Evolutionary conservation across 768 basidiomycete species (phyloP).

Genomic region (Tulasnella sp.): DNA sequence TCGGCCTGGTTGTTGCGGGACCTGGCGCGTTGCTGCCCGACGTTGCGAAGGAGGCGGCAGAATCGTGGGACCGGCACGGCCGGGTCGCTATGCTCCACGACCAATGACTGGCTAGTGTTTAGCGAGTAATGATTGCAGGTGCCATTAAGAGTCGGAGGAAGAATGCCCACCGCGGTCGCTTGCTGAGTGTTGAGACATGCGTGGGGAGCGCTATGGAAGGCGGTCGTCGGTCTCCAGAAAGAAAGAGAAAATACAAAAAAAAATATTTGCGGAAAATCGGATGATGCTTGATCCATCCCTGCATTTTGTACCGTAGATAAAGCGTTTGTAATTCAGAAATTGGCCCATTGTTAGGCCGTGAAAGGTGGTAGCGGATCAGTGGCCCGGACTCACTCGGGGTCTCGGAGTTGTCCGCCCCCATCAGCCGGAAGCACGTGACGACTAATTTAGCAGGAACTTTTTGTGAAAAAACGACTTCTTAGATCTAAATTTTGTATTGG

Average conservation of each 20-base stretch:
- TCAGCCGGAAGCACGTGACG: neutral
- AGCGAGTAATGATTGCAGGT: neutral
- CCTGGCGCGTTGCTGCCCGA: constrained; percentile 3
- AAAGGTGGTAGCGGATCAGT: neutral
- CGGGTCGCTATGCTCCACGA: neutral
- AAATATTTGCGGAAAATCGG: neutral
- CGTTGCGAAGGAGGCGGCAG: neutral
- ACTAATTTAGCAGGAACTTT: neutral
- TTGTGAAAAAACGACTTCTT: neutral
- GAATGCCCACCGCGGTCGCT: neutral
- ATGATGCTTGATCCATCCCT: neutral
- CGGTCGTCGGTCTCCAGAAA: neutral
- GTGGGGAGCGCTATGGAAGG: neutral
- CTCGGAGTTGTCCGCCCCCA: neutral
- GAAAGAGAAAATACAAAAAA: neutral
- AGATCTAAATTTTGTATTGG: neutral
- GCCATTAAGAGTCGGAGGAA: neutral
- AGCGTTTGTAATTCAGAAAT: neutral
- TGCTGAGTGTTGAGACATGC: neutral
- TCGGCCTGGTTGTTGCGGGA: neutral
- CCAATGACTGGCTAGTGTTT: neutral
- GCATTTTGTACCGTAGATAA: neutral
- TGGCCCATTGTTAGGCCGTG: neutral
- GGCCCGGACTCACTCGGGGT: neutral
- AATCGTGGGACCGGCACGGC: neutral